Percentiles rank a stretch among this genome's conserved stretches.
phyloP scores from a whole-genome alignment of 1,284 basidiomycete genomes.

The Exobasidium rhododendri region DNA sequence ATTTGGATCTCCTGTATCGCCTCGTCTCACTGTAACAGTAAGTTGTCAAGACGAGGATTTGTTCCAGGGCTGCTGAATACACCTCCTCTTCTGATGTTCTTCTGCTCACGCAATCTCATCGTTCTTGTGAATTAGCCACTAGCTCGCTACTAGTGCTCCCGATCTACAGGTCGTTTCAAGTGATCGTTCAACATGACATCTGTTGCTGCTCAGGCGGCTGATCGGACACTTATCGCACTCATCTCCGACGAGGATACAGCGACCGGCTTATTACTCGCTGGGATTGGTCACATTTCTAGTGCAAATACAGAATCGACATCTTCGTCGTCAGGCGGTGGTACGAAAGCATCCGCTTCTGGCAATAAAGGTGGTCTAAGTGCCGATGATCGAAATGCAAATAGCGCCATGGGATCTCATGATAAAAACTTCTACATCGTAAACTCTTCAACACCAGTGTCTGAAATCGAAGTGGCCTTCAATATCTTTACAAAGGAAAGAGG shows the following conservation, averaged over 20 bases:
- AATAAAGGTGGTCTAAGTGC: background rate
- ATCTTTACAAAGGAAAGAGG: slow-evolving; percentile 44
- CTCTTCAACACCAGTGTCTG: slow-evolving; percentile 35
- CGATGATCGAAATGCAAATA: slow-evolving; percentile 3
- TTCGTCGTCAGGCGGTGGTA: background rate
- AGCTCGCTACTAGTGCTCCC: too few relatives aligned
- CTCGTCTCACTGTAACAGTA: too few relatives aligned
- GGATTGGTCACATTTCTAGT: slow-evolving; percentile 38
- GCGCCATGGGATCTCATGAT: background rate
- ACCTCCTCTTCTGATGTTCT: too few relatives aligned
- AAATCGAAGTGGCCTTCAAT: slow-evolving; percentile 47
- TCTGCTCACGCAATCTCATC: too few relatives aligned
- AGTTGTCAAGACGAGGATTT: too few relatives aligned
- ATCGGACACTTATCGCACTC: slow-evolving; percentile 39
- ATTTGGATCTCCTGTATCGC: too few relatives aligned
- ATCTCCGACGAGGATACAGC: slow-evolving; percentile 52
- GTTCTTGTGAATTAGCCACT: too few relatives aligned
- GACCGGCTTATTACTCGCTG: slow-evolving; percentile 52
- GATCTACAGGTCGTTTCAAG: too few relatives aligned
- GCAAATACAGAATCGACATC: background rate
- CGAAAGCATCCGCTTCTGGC: background rate
- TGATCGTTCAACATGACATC: slow-evolving; percentile 14
- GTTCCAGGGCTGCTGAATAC: too few relatives aligned
- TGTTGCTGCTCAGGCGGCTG: slow-evolving; percentile 23
- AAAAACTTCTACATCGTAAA: slow-evolving; percentile 55